These are phyloP conservation scores for Tricholoma terreum DNA, from an alignment of 768 basidiomycete species.

Conservation along the genomic window DNA sequence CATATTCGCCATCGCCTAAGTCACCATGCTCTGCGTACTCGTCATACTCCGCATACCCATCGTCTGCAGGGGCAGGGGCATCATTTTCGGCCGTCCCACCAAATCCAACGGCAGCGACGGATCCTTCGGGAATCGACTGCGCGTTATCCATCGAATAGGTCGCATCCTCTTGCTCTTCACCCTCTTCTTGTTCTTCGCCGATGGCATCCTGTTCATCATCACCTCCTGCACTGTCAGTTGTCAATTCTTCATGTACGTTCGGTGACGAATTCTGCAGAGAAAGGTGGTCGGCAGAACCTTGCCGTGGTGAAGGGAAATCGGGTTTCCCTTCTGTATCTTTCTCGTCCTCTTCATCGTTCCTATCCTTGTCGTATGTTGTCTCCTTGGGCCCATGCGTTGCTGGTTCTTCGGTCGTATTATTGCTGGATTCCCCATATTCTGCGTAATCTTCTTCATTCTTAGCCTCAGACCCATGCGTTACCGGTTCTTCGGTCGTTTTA, in stretches of 20 bases:
- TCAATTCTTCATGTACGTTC: neutral
- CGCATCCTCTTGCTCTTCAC: neutral
- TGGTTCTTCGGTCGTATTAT: neutral
- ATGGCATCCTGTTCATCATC: neutral
- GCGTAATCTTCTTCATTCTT: neutral
- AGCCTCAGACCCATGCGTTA: neutral
- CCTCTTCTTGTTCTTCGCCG: neutral
- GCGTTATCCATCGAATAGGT: neutral
- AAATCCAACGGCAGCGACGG: neutral
- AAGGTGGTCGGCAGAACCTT: neutral
- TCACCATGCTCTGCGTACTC: neutral
- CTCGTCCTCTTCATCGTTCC: neutral
- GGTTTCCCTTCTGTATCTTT: neutral
- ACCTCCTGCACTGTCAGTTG: neutral
- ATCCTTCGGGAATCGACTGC: neutral
- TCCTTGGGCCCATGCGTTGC: neutral
- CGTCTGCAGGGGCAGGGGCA: neutral
- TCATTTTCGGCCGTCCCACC: neutral
- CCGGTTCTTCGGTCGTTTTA: neutral
- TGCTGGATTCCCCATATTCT: neutral
- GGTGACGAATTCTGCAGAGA: neutral
- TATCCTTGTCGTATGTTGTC: neutral
- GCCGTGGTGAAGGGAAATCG: neutral
- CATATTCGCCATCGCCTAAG: neutral
- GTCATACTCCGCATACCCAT: neutral